Conservation (phyloP, 768 basidiomycete genomes). For the Termitomyces sp. region DNA sequence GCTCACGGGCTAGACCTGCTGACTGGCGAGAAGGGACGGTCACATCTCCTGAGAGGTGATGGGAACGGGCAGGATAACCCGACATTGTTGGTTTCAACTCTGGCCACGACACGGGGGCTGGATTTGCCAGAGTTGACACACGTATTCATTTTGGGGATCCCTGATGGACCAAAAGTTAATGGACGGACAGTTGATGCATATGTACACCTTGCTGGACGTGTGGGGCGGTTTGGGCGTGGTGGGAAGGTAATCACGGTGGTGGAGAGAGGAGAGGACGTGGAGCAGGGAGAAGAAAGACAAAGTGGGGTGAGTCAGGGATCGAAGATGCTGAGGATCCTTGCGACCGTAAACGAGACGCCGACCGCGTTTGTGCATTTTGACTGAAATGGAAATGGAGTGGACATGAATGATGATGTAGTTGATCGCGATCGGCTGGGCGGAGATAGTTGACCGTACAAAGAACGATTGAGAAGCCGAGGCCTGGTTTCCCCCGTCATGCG, state of each 20-base stretch:
- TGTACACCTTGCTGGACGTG: slow-evolving; percentile 70
- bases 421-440: slow-evolving; percentile 10
- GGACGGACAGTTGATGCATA: slow-evolving; percentile 56
- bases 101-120: slow-evolving; percentile 69
- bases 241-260: slow-evolving; percentile 71
- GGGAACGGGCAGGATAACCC: slow-evolving; percentile 47
- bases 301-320: slow-evolving; percentile 30
- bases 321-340: slow-evolving; percentile 45
- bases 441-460: slow-evolving; percentile 9
- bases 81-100: slow-evolving; percentile 63
- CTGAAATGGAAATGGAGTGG: slow-evolving; percentile 23
- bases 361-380: slow-evolving; percentile 54
- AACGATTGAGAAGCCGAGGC: not conserved
- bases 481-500: slow-evolving; percentile 13
- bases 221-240: slow-evolving; percentile 65
- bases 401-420: slow-evolving; percentile 5
- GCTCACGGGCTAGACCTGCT: slow-evolving; percentile 60
- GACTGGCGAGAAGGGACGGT: slow-evolving; percentile 39
- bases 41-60: slow-evolving; percentile 38
- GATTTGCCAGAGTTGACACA: slow-evolving; percentile 72
- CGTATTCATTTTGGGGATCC: slow-evolving; percentile 70
- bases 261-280: slow-evolving; percentile 33
- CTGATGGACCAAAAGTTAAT: slow-evolving; percentile 40
- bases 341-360: slow-evolving; percentile 42
- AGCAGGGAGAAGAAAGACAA: slow-evolving; percentile 11